Evolutionary conservation across 2,329 filamentous ascomycete species (phyloP).

Genomic region (Cytospora schulzeri): DNA sequence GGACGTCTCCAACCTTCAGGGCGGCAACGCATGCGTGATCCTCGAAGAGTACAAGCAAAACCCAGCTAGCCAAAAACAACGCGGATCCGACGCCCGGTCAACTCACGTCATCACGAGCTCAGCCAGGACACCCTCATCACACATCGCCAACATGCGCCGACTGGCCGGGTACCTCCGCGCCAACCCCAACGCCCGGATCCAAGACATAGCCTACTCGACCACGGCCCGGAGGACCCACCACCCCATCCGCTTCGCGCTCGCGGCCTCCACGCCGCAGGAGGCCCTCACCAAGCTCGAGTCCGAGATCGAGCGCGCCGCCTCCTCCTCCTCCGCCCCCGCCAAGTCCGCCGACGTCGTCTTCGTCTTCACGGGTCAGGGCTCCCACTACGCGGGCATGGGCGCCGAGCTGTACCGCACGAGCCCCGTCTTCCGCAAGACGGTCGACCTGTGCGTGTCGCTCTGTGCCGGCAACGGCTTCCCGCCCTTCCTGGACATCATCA

Average conservation of each 20-base stretch:
- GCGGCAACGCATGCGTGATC: slow-evolving; percentile 9
- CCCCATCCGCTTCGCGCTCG: not conserved
- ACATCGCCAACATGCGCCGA: not conserved
- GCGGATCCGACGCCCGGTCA: slow-evolving; percentile 49
- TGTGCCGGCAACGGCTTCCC: not conserved
- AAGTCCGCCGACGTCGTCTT: slow-evolving; percentile 34
- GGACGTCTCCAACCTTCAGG: not conserved
- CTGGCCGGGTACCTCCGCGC: not conserved
- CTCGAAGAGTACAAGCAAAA: slow-evolving; percentile 38
- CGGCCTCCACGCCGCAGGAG: not conserved
- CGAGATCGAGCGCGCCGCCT: slow-evolving; percentile 31
- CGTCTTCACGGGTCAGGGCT: slow-evolving; percentile 33
- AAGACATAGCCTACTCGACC: slow-evolving; percentile 29
- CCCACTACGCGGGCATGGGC: slow-evolving; percentile 28
- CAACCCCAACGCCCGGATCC: not conserved
- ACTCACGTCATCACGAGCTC: not conserved
- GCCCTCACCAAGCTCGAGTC: slow-evolving; percentile 23
- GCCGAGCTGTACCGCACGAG: slow-evolving; percentile 15
- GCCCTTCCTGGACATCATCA: not conserved
- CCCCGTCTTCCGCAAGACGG: slow-evolving; percentile 25
- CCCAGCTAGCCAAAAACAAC: slow-evolving; percentile 11
- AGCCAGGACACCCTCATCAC: not conserved
- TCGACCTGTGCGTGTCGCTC: slow-evolving; percentile 54
- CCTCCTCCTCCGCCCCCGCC: not conserved
- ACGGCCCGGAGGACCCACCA: slow-evolving; percentile 4